Base-by-base conservation (phyloP, 345 rosid species). In the Populus nigra region DNA sequence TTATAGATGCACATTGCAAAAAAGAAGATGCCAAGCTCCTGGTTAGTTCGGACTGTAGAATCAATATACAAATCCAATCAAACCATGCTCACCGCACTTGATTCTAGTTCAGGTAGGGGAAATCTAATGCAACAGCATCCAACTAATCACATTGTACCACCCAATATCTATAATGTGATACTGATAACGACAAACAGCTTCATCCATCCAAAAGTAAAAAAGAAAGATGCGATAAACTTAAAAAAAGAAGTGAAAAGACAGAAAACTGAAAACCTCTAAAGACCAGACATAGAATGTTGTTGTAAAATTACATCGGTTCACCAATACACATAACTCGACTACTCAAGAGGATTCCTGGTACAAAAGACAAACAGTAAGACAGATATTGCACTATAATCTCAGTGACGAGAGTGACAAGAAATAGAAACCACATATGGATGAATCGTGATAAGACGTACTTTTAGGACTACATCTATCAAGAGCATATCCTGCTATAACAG, bases 381-480 rank as follows among this genome's bases (percentile, higher is more conserved):
- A 55, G 38, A 23, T 55, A 65, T 8, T 43, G 25, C 27, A 72
- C 5, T 45, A 65, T 47, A 13, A 53, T 57, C 65, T 25, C 29
- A 74, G 43, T 73, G 27, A 65, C 27, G 36, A 33, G 33, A 8
- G 45, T 13, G 1, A 38, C 63, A 20, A 50, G 43, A 20, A 53
- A 36, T 7, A 25, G 25, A 78, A 65, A 38, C 59, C 53, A 33
- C 68, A 20, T 4, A 43, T 41, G 7, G 33, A 10, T 59, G 63
- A n/a, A 47, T 75, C 68, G 66, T 39, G 23, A 36, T 50, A 79
- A 47, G 75, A 74, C 79, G 71, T 31, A 43, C 83, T 61, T 68
- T 65, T 61, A 61, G 59, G 39, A 71, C 71, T 41, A 66, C 35
- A 66, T 23, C 62, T 63, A 68, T 59, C 57, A 78, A 29, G 13